phyloP scores from a whole-genome alignment of 163 green algal genomes.

The Volvox carteri region DNA sequence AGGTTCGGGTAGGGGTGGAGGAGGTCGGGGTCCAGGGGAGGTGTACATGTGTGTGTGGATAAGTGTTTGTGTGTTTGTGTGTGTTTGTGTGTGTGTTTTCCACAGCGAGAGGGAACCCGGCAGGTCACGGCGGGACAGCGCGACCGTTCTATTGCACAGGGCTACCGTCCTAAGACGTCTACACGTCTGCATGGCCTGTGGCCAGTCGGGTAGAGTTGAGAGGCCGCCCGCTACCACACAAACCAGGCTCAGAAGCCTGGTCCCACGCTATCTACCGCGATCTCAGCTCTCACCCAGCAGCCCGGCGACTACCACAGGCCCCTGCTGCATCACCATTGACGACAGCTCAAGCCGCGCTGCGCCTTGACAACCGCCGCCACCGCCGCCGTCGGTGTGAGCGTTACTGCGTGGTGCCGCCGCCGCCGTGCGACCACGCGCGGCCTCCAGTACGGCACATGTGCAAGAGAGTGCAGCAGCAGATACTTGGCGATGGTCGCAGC shows the following conservation, averaged over 20 bases:
- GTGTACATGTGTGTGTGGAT: neutral
- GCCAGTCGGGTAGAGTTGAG: neutral
- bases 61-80: neutral
- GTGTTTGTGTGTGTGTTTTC: neutral
- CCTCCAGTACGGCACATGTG: conserved; percentile 38
- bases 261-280: too few relatives aligned
- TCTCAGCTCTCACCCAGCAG: conserved; percentile 19
- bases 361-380: neutral
- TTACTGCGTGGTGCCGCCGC: neutral
- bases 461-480: conserved; percentile 25
- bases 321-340: neutral
- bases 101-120: neutral
- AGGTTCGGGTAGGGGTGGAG: neutral
- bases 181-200: neutral
- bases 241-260: too few relatives aligned
- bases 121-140: neutral
- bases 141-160: neutral
- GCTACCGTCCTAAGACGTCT: neutral
- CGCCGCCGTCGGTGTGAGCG: neutral
- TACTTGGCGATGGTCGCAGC: conserved; percentile 32
- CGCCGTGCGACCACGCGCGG: neutral
- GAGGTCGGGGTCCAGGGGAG: neutral
- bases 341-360: neutral
- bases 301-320: neutral
- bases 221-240: neutral